Evolutionary conservation across 495 filamentous ascomycete species (phyloP).

Genomic region (Chaetomidium leptoderma): DNA sequence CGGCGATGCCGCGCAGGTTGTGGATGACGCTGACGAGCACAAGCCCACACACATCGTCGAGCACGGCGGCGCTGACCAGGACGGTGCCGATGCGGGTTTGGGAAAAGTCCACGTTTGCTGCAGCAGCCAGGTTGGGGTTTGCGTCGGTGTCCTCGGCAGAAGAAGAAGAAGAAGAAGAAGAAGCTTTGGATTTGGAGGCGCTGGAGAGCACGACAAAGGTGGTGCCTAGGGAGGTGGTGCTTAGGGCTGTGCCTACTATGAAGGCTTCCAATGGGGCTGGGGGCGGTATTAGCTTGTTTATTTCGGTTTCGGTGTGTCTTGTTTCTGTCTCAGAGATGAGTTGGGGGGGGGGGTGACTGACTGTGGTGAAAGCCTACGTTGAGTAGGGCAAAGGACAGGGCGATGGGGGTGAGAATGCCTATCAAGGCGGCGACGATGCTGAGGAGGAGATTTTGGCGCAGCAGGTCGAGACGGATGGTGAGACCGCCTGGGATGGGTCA

Average conservation of each 20-base stretch:
- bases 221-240: slow-evolving; percentile 71
- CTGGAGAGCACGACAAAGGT: slow-evolving; percentile 69
- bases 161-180: no score
- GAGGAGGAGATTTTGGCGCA: slow-evolving; percentile 57
- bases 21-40: slow-evolving; percentile 68
- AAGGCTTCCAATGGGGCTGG: slow-evolving; percentile 60
- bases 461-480: slow-evolving; percentile 54
- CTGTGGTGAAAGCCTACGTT: slow-evolving; percentile 25
- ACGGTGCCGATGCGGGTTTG: slow-evolving; percentile 65
- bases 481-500: slow-evolving; percentile 51
- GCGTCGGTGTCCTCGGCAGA: slow-evolving; percentile 34
- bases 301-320: no score
- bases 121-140: slow-evolving; percentile 58
- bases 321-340: no score
- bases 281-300: slow-evolving; percentile 21
- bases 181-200: slow-evolving; percentile 36
- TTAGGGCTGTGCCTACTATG: slow-evolving; percentile 71
- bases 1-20: slow-evolving; percentile 37
- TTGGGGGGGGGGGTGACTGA: not conserved
- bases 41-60: slow-evolving; percentile 80
- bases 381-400: slow-evolving; percentile 59
- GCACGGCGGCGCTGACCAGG: slow-evolving; percentile 67
- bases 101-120: slow-evolving; percentile 48
- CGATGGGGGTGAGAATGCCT: slow-evolving; percentile 63
- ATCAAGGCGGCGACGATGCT: slow-evolving; percentile 58